Percentiles rank a stretch among this genome's conserved stretches.
Conservation (phyloP, 768 basidiomycete genomes). For the Boletus rufocinnamomeus region DNA sequence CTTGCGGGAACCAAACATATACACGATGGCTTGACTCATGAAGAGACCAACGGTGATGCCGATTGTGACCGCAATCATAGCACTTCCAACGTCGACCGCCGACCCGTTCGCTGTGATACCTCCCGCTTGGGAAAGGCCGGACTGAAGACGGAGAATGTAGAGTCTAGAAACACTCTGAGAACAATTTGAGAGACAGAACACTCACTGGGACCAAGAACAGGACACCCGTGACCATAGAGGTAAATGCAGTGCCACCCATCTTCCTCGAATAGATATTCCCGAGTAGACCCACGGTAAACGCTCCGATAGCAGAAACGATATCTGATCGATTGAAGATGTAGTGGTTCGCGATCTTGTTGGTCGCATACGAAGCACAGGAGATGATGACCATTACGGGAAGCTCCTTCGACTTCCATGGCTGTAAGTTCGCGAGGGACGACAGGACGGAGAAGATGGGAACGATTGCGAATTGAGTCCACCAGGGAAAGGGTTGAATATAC, state of each 20-base stretch:
- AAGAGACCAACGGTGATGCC: constrained; percentile 90
- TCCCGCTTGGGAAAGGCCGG: constrained; percentile 83
- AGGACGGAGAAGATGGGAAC: constrained; percentile 74
- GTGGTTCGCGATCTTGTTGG: constrained; percentile 81
- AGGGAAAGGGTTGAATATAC: constrained; percentile 82
- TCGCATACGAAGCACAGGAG: constrained; percentile 75
- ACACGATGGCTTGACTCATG: constrained; percentile 85
- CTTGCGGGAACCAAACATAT: constrained; percentile 83
- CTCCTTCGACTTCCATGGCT: constrained; percentile 71
- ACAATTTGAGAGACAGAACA: constrained; percentile 17
- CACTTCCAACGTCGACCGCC: constrained; percentile 81
- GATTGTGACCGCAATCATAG: constrained; percentile 89
- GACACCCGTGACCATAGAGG: constrained; percentile 88
- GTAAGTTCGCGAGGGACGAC: constrained; percentile 75
- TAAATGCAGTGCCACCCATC: constrained; percentile 86
- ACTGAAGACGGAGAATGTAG: constrained; percentile 42
- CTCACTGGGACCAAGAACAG: constrained; percentile 84
- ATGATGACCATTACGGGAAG: constrained; percentile 84
- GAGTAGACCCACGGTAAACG: constrained; percentile 75
- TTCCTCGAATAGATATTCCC: constrained; percentile 82
- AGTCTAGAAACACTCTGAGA: constrained; percentile 1
- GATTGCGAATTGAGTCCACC: constrained; percentile 74
- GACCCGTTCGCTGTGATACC: constrained; percentile 80
- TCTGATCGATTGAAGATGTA: constrained; percentile 86
- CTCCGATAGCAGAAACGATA: constrained; percentile 82